phyloP scores from a whole-genome alignment of 805 yeast genomes.

The Kluyveromyces siamensis region DNA sequence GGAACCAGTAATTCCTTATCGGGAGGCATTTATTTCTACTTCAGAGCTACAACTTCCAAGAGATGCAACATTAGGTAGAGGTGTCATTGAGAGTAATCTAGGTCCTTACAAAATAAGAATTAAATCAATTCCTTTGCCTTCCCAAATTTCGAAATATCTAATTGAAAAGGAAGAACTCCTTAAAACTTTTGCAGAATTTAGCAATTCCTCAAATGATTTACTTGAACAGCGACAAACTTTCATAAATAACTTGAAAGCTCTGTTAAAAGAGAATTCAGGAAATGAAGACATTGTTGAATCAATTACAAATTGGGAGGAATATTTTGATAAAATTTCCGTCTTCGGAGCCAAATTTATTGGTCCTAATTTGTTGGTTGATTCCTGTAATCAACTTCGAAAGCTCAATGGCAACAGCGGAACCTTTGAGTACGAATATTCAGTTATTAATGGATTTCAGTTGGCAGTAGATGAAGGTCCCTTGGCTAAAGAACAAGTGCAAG shows the following conservation, averaged over 20 bases:
- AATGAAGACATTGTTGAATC: conserved; percentile 12
- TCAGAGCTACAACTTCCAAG: conserved; percentile 45
- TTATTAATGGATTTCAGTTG: conserved; percentile 77
- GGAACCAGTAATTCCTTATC: conserved; percentile 88
- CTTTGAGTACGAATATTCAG: conserved; percentile 47
- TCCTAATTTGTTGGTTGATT: conserved; percentile 55
- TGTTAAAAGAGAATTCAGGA: conserved; percentile 22
- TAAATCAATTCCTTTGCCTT: conserved; percentile 47
- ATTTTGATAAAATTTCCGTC: conserved; percentile 38
- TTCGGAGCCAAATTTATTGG: conserved; percentile 78
- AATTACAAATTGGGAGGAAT: conserved; percentile 22
- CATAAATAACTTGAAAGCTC: conserved; percentile 24
- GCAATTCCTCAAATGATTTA: conserved; percentile 13
- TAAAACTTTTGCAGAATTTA: conserved; percentile 21
- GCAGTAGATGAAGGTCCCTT: conserved; percentile 82
- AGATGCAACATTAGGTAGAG: conserved; percentile 38
- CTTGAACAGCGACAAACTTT: conserved; percentile 24
- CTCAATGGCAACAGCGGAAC: conserved; percentile 11
- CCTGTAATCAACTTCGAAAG: conserved; percentile 5
- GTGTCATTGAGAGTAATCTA: conserved; percentile 40
- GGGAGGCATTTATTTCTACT: conserved; percentile 64
- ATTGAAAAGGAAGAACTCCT: conserved; percentile 38
- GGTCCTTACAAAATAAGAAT: conserved; percentile 39
- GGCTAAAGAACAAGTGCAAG: conserved; percentile 80
- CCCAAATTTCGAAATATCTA: conserved; percentile 40